Evolutionary conservation across 768 basidiomycete genomes (phyloP).

Genomic region (Xerocomus potaroensis): DNA sequence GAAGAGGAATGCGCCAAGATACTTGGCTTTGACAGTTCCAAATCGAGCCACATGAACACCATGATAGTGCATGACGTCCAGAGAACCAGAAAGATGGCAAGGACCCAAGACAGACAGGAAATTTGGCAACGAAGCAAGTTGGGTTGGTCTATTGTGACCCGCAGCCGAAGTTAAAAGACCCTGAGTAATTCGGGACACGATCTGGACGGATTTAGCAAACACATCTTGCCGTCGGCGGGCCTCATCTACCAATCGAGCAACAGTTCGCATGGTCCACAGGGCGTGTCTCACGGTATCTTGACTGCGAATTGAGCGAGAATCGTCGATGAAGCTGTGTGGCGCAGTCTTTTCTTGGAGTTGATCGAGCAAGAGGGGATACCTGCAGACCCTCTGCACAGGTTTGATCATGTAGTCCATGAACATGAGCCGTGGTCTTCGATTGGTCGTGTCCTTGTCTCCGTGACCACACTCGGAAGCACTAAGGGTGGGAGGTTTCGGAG

Average conservation of each 20-base stretch:
- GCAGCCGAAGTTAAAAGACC: conserved; percentile 28
- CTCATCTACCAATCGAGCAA: conserved; percentile 76
- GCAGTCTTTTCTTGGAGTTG: conserved; percentile 43
- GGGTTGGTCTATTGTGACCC: conserved; percentile 27
- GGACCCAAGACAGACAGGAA: conserved; percentile 75
- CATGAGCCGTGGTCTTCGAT: conserved; percentile 43
- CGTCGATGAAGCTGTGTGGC: background rate
- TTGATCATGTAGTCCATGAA: conserved; percentile 93
- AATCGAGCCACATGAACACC: conserved; percentile 39
- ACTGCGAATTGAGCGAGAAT: background rate
- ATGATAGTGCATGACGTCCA: conserved; percentile 81
- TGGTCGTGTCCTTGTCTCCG: conserved; percentile 23
- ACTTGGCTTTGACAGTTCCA: conserved; percentile 69
- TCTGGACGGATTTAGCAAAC: conserved; percentile 60
- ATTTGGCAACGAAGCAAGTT: conserved; percentile 41
- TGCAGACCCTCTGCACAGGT: conserved; percentile 95
- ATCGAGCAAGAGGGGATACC: conserved; percentile 86
- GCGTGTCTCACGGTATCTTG: conserved; percentile 37
- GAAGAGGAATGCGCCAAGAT: conserved; percentile 89
- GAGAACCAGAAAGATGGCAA: conserved; percentile 75
- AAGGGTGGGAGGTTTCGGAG: conserved; percentile 30
- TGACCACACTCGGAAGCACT: conserved; percentile 31
- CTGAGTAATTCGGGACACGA: conserved; percentile 60
- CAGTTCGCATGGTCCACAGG: conserved; percentile 67
- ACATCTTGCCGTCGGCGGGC: conserved; percentile 67